Percentiles rank a stretch among this genome's conserved stretches.
phyloP scores from a whole-genome alignment of 2,329 filamentous ascomycete genomes.

The Paecilomyces variotii region DNA sequence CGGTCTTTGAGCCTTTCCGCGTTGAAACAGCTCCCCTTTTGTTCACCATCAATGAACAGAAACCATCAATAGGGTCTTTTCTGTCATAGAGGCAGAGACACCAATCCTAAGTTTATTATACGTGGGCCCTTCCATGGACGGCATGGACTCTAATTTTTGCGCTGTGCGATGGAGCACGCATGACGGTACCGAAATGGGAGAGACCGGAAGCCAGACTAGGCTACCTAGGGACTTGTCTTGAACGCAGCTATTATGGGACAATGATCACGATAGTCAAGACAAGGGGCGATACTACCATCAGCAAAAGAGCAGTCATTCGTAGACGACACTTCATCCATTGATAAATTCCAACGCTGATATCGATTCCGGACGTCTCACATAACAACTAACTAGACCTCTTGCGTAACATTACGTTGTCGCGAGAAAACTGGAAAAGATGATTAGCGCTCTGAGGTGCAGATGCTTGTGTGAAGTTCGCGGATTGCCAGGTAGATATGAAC shows the following conservation, averaged over 20 bases:
- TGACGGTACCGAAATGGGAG: neutral
- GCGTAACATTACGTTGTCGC: neutral
- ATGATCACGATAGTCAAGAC: neutral
- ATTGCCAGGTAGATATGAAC: neutral
- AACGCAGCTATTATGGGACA: neutral
- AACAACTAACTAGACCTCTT: neutral
- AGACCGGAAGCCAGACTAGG: neutral
- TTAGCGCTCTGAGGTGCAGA: neutral
- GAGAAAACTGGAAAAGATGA: neutral
- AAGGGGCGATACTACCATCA: neutral
- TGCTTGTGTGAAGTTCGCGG: neutral
- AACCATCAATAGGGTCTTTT: neutral
- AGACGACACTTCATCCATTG: neutral
- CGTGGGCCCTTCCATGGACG: neutral
- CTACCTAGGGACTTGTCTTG: neutral
- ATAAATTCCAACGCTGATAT: neutral
- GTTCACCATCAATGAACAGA: slow-evolving; percentile 8
- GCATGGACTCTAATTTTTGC: neutral
- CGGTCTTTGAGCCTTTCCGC: slow-evolving; percentile 23
- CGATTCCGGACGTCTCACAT: too few relatives aligned
- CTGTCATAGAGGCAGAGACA: neutral
- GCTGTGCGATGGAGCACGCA: neutral
- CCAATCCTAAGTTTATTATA: neutral
- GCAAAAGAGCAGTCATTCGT: neutral
- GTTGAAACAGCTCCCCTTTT: slow-evolving; percentile 27